Base-by-base conservation (phyloP, 108 stramenopile species). In the Pseudonitzschia multiseries region DNA sequence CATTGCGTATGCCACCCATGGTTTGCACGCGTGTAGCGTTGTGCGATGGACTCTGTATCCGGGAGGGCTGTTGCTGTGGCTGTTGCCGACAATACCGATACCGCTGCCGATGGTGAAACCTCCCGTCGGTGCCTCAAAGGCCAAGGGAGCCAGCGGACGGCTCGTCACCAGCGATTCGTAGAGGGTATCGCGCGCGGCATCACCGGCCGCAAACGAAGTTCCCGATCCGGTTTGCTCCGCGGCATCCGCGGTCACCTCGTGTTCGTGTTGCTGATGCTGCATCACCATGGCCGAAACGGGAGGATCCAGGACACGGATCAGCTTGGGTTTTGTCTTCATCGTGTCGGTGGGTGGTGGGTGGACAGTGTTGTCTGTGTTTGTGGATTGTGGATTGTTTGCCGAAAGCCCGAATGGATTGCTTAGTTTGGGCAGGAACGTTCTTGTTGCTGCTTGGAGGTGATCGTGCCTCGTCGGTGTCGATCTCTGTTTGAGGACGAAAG, bases 301-400 rank as follows among this genome's bases (percentile, higher is more conserved):
- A 8, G 61, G 61, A 13, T 17, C 61, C 36, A 62, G 32, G n/a
- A 62, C 61, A 6, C 61, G 61, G 36, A 62, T 40, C 36, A 62
- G 54, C 29, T 62, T 62, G n/a, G 61, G 61, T 62, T 62, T 62
- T 12, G 61, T 62, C 61, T 62, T 62, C 61, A 62, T 62, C 13
- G 15, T 59, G 26, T 36, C 36, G 36, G 36, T 36, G 36, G 36
- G 36, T 6, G 36, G 2, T 36, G 4, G 36, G 36, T 36, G 36
- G n/a, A n/a, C n/a, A n/a, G n/a, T n/a, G n/a, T n/a, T n/a, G n/a
- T n/a, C n/a, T n/a, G n/a, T n/a, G n/a, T n/a, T n/a, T n/a, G n/a
- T n/a, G n/a, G n/a, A n/a, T n/a, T n/a, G n/a, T n/a, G n/a, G n/a
- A n/a, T n/a, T n/a, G n/a, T n/a, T 36, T 36, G 36, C 4, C 36